Conservation (phyloP, 441 rosid genomes). For the Macaranga tanarius region DNA sequence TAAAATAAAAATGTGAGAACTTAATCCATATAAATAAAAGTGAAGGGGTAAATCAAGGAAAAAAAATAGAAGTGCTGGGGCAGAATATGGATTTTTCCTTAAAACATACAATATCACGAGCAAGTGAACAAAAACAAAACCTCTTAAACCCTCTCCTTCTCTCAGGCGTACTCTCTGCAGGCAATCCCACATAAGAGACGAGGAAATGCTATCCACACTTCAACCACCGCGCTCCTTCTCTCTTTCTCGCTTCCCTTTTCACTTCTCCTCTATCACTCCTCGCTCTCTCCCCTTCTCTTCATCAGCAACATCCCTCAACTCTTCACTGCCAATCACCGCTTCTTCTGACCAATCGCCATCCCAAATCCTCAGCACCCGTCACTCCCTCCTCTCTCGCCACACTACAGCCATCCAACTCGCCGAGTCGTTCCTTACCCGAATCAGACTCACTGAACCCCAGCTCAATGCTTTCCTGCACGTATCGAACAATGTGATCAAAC, state of each 20-base stretch:
- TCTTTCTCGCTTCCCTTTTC: slow-evolving; percentile 43
- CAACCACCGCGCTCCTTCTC: slow-evolving; percentile 59
- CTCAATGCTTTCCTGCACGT: slow-evolving; percentile 74
- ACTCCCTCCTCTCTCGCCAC: slow-evolving; percentile 72
- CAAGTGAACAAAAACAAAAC: no score
- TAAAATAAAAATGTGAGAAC: no score
- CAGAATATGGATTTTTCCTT: no score
- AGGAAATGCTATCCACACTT: slow-evolving; percentile 51
- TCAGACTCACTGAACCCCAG: slow-evolving; percentile 71
- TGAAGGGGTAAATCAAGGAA: no score
- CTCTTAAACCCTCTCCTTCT: no score
- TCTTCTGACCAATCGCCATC: slow-evolving; percentile 39
- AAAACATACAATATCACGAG: no score
- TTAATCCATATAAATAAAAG: no score
- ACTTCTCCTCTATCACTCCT: not conserved
- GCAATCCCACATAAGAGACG: not conserved
- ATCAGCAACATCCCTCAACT: not conserved
- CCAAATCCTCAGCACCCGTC: slow-evolving; percentile 71
- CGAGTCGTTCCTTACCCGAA: slow-evolving; percentile 66
- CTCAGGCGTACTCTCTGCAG: no score
- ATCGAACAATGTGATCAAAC: slow-evolving; percentile 47
- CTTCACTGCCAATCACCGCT: slow-evolving; percentile 30
- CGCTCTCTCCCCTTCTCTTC: slow-evolving; percentile 19
- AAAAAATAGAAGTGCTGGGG: no score
- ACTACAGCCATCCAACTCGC: slow-evolving; percentile 64